Base-by-base conservation (phyloP, 257 asterid genomes). In the Jacaranda copaia region DNA sequence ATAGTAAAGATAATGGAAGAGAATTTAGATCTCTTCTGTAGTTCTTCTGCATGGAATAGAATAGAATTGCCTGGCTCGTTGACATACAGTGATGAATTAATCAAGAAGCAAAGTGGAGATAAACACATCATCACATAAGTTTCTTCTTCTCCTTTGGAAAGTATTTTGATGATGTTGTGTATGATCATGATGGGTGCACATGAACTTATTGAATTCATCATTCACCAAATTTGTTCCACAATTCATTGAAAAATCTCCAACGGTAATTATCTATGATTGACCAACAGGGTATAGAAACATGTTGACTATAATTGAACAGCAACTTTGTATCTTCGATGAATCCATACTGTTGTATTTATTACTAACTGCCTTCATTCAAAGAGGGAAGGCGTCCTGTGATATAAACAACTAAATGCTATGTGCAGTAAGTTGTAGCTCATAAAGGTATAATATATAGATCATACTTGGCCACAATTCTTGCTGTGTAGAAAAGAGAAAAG, bases 341-440 rank as follows among this genome's bases (percentile, higher is more conserved):
- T 57, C 8, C 4, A 25, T 64, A 52, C 16, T 43, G 8, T 12
- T n/a, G 68, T 57, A 65, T 52, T 61, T 53, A 32, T 16, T 25
- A 11, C 46, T 60, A 51, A 79, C 68, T 55, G 38, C 35, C 48
- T 51, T 73, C 58, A 52, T 66, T 72, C 45, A 55, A 63, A 42
- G 58, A 51, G 68, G 45, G 62, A 79, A 8, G 38, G 20, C 68
- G 35, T 70, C 19, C 5, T 12, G 14, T 56, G 40, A 20, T 58
- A 19, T 14, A 18, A 32, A 69, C 4, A 49, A 66, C 4, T 16
- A 70, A 4, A 10, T 15, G 8, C 51, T 48, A 10, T 1, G 1
- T 19, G 38, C 60, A n/a, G 10, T 40, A 14, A 43, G 55, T 32
- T 42, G 68, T 3, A 76, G 14, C 60, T 42, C 19, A 40, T 42